phyloP scores from a whole-genome alignment of 441 rosid species.

The Rhodomyrtus psidioides region DNA sequence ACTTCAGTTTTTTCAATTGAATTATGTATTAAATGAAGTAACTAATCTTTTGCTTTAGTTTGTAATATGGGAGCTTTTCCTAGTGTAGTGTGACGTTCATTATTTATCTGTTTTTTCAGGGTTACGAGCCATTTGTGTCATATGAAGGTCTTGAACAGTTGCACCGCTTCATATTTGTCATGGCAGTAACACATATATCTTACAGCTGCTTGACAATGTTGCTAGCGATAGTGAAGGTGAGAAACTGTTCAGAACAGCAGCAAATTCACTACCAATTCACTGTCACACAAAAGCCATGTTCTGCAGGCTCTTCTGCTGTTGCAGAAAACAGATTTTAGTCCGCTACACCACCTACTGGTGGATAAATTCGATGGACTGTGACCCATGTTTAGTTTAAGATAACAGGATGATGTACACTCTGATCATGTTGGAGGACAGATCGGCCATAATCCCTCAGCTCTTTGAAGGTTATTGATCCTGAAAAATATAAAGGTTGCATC shows the following conservation, averaged over 20 bases:
- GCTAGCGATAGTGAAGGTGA: slow-evolving; percentile 86
- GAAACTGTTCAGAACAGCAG: not conserved
- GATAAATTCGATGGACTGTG: not conserved
- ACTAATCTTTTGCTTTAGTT: not conserved
- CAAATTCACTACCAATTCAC: not conserved
- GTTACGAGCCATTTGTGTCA: slow-evolving; percentile 80
- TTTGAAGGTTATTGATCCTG: not conserved
- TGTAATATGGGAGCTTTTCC: not conserved
- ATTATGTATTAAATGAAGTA: not conserved
- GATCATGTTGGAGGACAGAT: not conserved
- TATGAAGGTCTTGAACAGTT: slow-evolving; percentile 85
- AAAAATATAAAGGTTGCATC: not conserved
- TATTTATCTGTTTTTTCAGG: slow-evolving; percentile 33
- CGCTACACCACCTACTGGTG: not conserved
- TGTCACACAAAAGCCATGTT: not conserved
- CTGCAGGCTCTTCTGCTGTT: not conserved
- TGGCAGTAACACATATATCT: slow-evolving; percentile 87
- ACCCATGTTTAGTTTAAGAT: not conserved
- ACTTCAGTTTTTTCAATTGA: not conserved
- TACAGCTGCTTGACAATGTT: slow-evolving; percentile 95
- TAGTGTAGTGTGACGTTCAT: not conserved
- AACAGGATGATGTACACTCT: not conserved
- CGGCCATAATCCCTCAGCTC: not conserved
- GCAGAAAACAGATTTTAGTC: not conserved
- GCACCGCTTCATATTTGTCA: slow-evolving; percentile 94